Base-by-base conservation (phyloP, 139 green algal genomes). In the Micractinium sp. region DNA sequence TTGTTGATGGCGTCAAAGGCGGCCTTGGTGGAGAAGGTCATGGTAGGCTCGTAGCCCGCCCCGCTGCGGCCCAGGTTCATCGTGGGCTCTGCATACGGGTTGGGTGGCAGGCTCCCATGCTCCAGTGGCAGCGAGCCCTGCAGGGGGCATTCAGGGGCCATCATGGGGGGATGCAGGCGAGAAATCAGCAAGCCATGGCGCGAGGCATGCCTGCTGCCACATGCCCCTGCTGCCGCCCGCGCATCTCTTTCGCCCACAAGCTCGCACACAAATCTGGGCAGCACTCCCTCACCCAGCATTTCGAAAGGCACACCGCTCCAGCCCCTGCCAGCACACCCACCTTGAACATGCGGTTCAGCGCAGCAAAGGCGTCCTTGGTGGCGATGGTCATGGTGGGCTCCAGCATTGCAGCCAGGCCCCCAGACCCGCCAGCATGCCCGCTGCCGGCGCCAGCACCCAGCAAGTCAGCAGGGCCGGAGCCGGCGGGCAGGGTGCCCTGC, bases 1-100 rank as follows among this genome's bases (percentile, higher is more conserved):
- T 88, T 81, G 79, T 97, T 97, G 14, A 97, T 87, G 0, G 93
- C 90, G 1, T 93, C 91, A 31, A 97, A 95, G 0, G 95, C 95
- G 2, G 88, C 92, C 2, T 86, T 88, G 1, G 95, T 97, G 74
- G 86, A 90, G 35, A 97, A 90, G 15, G 95, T 97, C 47, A 97
- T 77, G 63, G 79, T 90, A 33, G 87, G 80, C 67, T 90, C 87
- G 14, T 77, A 85, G 25, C 79, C 79, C 31, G 25, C 36, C 22
- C 60, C 60, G 35, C 60, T 7, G 63, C 63, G 82, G 35, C 38
- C 29, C 23, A 67, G 35, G 33, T 56, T 29, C 73, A 83, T 41
- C 23, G 86, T 85, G 41, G 84, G 84, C 84, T 89, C 76, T 16
- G 75, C 76, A 33, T 85, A 78, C 0, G 86, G 86, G 86, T 87